phyloP scores from a whole-genome alignment of 1,284 basidiomycete genomes.

The Stygiomarasmius scandens region DNA sequence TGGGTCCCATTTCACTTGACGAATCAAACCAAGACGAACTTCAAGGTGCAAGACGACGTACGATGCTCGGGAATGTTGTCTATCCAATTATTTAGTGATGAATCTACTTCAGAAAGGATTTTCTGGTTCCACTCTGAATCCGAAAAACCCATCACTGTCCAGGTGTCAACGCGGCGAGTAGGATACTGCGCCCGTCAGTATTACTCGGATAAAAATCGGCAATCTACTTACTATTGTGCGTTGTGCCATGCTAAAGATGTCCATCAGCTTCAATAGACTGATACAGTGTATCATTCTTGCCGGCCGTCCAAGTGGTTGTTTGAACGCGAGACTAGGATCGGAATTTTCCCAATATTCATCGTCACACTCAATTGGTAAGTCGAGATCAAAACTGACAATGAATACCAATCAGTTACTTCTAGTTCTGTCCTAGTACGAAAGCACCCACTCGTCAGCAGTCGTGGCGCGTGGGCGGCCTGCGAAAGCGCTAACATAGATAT shows the following conservation, averaged over 20 bases:
- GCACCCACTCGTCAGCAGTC: conserved; percentile 79
- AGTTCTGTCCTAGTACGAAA: too few species aligned
- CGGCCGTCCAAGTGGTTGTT: conserved; percentile 12
- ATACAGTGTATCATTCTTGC: conserved; percentile 6
- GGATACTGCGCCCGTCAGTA: too few species aligned
- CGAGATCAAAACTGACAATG: conserved; percentile 75
- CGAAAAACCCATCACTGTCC: conserved; percentile 1
- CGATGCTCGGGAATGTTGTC: conserved; percentile 7
- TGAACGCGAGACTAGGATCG: conserved; percentile 8
- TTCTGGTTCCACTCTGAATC: conserved; percentile 3
- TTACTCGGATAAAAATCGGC: too few species aligned
- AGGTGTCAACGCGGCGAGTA: not conserved
- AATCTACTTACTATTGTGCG: conserved; percentile 9
- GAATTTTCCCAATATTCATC: conserved; percentile 16
- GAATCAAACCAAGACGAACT: not conserved
- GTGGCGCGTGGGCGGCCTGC: conserved; percentile 84
- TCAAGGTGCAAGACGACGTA: not conserved
- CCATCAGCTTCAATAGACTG: conserved; percentile 5
- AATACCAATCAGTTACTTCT: too few species aligned
- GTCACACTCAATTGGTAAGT: conserved; percentile 70
- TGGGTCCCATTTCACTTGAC: conserved; percentile 6
- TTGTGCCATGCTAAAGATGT: conserved; percentile 8
- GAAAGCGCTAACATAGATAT: conserved; percentile 65
- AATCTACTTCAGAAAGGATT: conserved; percentile 6
- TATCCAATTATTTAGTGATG: conserved; percentile 5